These are phyloP conservation scores for Leishmania tropica DNA, from an alignment of 208 protist genomes.

Conservation along the genomic window DNA sequence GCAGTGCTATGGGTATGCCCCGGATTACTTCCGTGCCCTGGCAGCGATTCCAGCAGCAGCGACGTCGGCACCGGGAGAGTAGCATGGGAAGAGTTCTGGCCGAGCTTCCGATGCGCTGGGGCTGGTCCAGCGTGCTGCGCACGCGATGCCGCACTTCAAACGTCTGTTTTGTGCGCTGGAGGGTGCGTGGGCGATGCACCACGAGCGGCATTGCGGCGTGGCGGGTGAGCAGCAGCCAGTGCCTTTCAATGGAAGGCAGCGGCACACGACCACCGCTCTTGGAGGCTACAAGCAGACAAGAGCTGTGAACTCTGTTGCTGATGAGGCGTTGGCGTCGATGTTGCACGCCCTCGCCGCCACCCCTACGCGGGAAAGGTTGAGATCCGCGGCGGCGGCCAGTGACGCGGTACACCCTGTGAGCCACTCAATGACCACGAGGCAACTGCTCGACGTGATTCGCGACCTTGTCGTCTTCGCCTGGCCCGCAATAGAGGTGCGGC, in stretches of 20 bases:
- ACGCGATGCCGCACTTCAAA: background rate
- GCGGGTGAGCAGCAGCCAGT: background rate
- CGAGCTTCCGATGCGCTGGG: background rate
- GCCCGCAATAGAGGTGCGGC: slow-evolving; percentile 14
- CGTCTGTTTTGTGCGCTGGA: background rate
- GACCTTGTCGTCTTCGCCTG: slow-evolving; percentile 21
- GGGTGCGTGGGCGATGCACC: background rate
- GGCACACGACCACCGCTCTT: background rate
- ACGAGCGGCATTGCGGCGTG: background rate
- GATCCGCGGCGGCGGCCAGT: too few relatives aligned
- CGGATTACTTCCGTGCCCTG: slow-evolving; percentile 18
- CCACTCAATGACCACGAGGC: background rate
- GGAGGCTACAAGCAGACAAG: background rate
- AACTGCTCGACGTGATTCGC: slow-evolving; percentile 5
- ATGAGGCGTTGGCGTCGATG: background rate
- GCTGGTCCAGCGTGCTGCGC: slow-evolving; percentile 4
- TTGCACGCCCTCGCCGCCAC: slow-evolving; percentile 6
- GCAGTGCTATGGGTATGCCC: slow-evolving; percentile 9
- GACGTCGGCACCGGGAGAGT: background rate
- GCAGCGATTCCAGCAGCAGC: background rate
- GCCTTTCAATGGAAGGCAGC: background rate
- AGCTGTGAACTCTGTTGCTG: background rate
- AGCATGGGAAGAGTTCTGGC: background rate
- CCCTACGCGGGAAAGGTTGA: background rate
- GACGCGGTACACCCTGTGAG: background rate